phyloP scores from a whole-genome alignment of 768 basidiomycete species.

The Arthromyces matolae region DNA sequence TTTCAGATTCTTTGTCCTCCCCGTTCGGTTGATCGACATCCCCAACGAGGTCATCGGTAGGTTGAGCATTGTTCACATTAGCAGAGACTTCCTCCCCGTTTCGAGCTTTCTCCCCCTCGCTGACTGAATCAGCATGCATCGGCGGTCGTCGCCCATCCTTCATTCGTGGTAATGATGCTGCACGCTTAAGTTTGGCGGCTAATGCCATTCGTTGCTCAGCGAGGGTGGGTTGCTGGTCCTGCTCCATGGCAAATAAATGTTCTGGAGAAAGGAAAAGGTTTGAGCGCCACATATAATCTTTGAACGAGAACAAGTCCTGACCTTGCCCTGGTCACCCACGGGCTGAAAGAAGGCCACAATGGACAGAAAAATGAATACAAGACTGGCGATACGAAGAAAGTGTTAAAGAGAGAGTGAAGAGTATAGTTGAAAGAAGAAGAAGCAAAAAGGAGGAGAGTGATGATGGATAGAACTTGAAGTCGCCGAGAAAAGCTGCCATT shows the following conservation, averaged over 20 bases:
- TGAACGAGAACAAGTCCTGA: conserved; percentile 7
- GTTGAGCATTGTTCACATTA: conserved; percentile 25
- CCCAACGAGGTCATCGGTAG: conserved; percentile 3
- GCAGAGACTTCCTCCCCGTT: conserved; percentile 35
- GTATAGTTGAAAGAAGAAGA: neutral
- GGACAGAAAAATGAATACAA: conserved; percentile 7
- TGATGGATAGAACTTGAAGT: conserved; percentile 13
- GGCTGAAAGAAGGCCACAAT: neutral
- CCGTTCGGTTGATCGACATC: neutral
- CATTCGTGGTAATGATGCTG: conserved; percentile 87
- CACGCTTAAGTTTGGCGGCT: conserved; percentile 87
- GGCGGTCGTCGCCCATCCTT: conserved; percentile 86
- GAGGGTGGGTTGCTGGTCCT: conserved; percentile 44
- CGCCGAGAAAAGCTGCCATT: conserved; percentile 12
- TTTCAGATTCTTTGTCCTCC: conserved; percentile 5
- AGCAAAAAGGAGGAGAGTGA: conserved; percentile 1
- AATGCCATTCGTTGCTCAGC: conserved; percentile 82
- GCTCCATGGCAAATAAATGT: conserved; percentile 34
- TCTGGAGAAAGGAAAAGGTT: neutral
- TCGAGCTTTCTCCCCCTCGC: conserved; percentile 69
- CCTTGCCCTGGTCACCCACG: conserved; percentile 16
- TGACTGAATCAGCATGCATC: conserved; percentile 80
- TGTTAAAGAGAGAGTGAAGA: neutral
- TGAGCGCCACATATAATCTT: conserved; percentile 13
- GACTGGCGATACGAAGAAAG: neutral